Conservation (phyloP, 2,329 filamentous ascomycete species). For the Metarhizium humberi region DNA sequence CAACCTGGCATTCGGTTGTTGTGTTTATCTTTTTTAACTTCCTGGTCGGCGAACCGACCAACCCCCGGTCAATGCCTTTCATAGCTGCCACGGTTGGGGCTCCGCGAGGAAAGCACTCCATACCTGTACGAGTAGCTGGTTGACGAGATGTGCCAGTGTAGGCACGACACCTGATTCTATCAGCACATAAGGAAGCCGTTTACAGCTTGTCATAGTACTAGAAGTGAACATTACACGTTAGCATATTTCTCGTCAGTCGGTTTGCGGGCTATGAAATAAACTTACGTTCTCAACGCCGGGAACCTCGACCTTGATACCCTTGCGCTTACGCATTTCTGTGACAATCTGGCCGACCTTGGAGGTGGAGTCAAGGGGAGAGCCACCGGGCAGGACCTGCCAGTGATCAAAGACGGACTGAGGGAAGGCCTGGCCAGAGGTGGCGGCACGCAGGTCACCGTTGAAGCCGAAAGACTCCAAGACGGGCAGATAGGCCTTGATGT, state of each 20-base stretch:
- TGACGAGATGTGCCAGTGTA: slow-evolving; percentile 31
- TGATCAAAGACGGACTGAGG: slow-evolving; percentile 98
- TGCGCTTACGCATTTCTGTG: slow-evolving; percentile 90
- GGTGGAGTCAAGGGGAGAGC: slow-evolving; percentile 75
- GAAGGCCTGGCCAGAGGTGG: slow-evolving; percentile 96
- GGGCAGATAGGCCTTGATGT: slow-evolving; percentile 94
- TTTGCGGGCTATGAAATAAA: slow-evolving; percentile 19
- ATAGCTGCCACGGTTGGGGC: slow-evolving; percentile 12
- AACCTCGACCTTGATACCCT: slow-evolving; percentile 96
- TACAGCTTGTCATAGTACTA: slow-evolving; percentile 99
- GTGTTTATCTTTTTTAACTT: slow-evolving; percentile 5
- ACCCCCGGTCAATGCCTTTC: slow-evolving; percentile 8
- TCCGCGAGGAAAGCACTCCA: slow-evolving; percentile 16
- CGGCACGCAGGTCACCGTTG: slow-evolving; percentile 90
- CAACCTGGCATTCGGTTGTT: slow-evolving; percentile 24
- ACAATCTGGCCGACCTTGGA: slow-evolving; percentile 79
- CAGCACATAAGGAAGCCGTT: slow-evolving; percentile 34
- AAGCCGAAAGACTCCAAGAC: slow-evolving; percentile 99
- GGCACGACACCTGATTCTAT: slow-evolving; percentile 37
- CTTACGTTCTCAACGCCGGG: slow-evolving; percentile 93
- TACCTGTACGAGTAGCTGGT: slow-evolving; percentile 26
- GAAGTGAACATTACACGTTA: slow-evolving; percentile 14
- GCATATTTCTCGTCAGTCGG: slow-evolving; percentile 1
- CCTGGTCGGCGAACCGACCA: slow-evolving; percentile 15
- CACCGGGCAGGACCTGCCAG: slow-evolving; percentile 94